Conservation (phyloP, 345 rosid genomes). For the Eucalyptus sideroxylon region DNA sequence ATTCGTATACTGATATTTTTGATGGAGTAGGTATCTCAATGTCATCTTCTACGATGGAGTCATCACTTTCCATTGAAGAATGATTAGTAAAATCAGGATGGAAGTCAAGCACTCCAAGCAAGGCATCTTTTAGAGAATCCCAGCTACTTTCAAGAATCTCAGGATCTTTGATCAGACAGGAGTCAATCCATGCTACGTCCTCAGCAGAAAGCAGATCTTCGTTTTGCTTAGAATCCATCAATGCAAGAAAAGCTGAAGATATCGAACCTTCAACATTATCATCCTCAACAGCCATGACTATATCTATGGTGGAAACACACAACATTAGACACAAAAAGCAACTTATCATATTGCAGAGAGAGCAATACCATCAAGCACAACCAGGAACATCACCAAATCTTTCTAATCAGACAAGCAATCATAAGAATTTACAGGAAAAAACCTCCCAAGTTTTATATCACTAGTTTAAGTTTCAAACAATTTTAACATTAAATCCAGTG, state of each 20-base stretch:
- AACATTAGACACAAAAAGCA: neutral
- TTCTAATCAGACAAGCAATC: neutral
- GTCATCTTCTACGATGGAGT: neutral
- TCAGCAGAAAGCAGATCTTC: neutral
- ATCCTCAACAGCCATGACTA: neutral
- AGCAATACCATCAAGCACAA: neutral
- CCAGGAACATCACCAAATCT: neutral
- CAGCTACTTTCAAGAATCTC: neutral
- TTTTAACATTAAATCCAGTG: neutral
- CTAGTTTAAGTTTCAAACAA: neutral
- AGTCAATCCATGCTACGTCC: slow-evolving; percentile 3
- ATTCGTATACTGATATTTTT: neutral
- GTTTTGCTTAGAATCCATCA: neutral
- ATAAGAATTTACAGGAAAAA: neutral
- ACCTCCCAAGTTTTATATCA: neutral
- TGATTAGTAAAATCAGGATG: neutral
- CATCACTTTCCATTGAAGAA: neutral
- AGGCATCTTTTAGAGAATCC: neutral
- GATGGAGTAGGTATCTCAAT: neutral
- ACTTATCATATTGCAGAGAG: neutral
- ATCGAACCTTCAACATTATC: neutral
- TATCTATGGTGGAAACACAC: neutral
- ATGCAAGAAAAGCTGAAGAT: neutral
- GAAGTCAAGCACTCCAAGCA: neutral
- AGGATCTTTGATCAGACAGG: slow-evolving; percentile 1